Percentiles rank a stretch among this genome's conserved stretches.
Conservation (phyloP, 2,329 filamentous ascomycete genomes). For the Trichoderma sp. region DNA sequence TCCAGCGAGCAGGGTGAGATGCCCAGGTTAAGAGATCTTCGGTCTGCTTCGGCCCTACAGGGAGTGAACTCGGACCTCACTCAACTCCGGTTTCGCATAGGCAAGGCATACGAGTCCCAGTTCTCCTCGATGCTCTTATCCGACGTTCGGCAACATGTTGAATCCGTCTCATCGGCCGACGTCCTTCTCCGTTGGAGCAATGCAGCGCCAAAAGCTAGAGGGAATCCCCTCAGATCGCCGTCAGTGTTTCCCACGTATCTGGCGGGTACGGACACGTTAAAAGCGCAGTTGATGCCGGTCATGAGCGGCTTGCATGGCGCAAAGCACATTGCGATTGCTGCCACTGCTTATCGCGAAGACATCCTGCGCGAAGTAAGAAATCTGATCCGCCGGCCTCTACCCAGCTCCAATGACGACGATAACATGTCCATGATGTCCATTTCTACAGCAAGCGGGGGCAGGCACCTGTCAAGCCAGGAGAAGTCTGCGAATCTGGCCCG, state of each 20-base stretch:
- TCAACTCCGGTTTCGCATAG: conserved; percentile 76
- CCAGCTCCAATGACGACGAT: conserved; percentile 93
- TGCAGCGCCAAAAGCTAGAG: conserved; percentile 71
- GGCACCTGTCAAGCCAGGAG: conserved; percentile 75
- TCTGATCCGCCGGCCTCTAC: conserved; percentile 80
- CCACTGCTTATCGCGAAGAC: conserved; percentile 80
- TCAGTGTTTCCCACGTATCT: conserved; percentile 79
- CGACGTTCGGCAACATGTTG: conserved; percentile 80
- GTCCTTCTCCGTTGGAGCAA: conserved; percentile 85
- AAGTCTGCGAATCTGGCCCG: conserved; percentile 86
- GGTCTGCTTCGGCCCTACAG: conserved; percentile 75
- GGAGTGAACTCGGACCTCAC: conserved; percentile 77
- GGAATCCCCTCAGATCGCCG: conserved; percentile 65
- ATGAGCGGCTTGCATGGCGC: conserved; percentile 81
- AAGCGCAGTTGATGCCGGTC: conserved; percentile 68
- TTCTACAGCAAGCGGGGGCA: conserved; percentile 72
- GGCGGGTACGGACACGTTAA: conserved; percentile 68
- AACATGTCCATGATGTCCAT: conserved; percentile 85
- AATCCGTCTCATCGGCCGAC: conserved; percentile 68
- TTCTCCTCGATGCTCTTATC: conserved; percentile 77
- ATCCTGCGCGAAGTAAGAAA: conserved; percentile 84
- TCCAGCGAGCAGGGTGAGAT: conserved; percentile 37
- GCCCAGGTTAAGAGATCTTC: conserved; percentile 65
- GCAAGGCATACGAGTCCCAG: conserved; percentile 79
- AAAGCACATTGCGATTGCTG: conserved; percentile 76